These are phyloP conservation scores for Botryosphaeria dothidea DNA, from an alignment of 2,329 filamentous ascomycete species.

Conservation along the genomic window DNA sequence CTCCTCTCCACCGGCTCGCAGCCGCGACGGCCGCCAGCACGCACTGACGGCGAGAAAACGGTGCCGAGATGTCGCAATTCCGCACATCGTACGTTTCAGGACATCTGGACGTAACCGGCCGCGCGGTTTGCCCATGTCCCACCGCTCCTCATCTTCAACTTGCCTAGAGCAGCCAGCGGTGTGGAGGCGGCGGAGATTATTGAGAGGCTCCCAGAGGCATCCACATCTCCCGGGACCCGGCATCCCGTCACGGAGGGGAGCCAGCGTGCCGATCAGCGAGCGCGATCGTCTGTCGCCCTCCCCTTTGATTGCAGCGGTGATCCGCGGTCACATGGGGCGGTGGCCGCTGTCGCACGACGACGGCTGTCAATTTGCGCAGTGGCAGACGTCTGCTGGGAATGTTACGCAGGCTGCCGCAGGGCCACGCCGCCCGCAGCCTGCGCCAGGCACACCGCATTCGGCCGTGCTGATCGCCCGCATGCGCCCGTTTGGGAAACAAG, in stretches of 20 bases:
- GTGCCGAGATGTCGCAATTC: conserved; percentile 17
- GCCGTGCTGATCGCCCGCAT: background rate
- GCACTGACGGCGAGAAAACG: conserved; percentile 11
- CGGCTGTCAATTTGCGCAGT: background rate
- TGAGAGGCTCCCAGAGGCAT: background rate
- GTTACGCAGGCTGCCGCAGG: conserved; percentile 1
- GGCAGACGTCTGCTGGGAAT: background rate
- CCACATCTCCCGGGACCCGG: background rate
- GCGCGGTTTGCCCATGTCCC: conserved; percentile 14
- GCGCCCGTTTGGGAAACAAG: background rate
- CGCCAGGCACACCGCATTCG: background rate
- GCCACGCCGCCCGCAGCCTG: background rate
- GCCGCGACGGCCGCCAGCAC: conserved; percentile 1
- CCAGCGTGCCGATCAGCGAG: background rate
- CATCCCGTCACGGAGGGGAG: background rate
- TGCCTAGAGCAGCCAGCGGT: background rate
- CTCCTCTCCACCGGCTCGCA: background rate
- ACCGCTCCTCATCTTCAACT: background rate
- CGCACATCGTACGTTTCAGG: conserved; percentile 15
- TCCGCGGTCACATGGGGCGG: background rate
- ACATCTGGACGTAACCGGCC: background rate
- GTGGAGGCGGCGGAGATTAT: conserved; percentile 12
- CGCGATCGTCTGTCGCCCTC: background rate
- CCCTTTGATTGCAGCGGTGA: background rate
- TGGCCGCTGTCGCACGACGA: conserved; percentile 2